Percentiles rank a stretch among this genome's conserved stretches.
phyloP scores from a whole-genome alignment of 2,329 filamentous ascomycete genomes.

The Diaporthe sp. region DNA sequence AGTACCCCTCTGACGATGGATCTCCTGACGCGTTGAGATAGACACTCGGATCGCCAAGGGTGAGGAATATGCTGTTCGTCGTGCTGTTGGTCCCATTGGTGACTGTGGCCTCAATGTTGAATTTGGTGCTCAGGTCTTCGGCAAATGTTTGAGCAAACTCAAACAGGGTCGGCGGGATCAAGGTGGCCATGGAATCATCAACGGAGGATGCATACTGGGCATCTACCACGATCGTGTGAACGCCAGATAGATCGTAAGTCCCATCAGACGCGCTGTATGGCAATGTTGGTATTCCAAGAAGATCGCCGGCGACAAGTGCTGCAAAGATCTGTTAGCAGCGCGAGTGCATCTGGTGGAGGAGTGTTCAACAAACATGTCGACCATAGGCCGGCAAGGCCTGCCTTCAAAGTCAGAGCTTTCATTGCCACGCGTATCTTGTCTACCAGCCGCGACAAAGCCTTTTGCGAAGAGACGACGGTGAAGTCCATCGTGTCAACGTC shows the following conservation, averaged over 20 bases:
- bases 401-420: conserved; percentile 16
- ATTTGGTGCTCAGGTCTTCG: conserved; percentile 48
- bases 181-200: conserved; percentile 61
- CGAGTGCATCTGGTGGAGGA: too few relatives aligned
- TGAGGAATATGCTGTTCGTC: conserved; percentile 59
- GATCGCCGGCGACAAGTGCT: conserved; percentile 34
- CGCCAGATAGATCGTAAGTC: conserved; percentile 17
- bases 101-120: conserved; percentile 50
- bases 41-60: conserved; percentile 54
- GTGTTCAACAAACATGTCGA: conserved; percentile 27
- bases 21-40: conserved; percentile 61
- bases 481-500: not conserved
- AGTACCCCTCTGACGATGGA: conserved; percentile 63
- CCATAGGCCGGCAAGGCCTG: conserved; percentile 29
- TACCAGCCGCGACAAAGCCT: conserved; percentile 13
- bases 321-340: not conserved
- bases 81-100: conserved; percentile 41
- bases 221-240: conserved; percentile 59
- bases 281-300: conserved; percentile 38
- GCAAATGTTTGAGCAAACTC: conserved; percentile 63
- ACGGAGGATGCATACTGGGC: conserved; percentile 53
- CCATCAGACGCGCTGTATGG: conserved; percentile 26
- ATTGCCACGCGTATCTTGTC: conserved; percentile 28
- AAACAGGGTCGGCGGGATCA: conserved; percentile 64
- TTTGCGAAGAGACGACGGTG: not conserved